Base-by-base conservation (phyloP, 2,329 filamentous ascomycete genomes). In the Purpureocillium lavendulum region DNA sequence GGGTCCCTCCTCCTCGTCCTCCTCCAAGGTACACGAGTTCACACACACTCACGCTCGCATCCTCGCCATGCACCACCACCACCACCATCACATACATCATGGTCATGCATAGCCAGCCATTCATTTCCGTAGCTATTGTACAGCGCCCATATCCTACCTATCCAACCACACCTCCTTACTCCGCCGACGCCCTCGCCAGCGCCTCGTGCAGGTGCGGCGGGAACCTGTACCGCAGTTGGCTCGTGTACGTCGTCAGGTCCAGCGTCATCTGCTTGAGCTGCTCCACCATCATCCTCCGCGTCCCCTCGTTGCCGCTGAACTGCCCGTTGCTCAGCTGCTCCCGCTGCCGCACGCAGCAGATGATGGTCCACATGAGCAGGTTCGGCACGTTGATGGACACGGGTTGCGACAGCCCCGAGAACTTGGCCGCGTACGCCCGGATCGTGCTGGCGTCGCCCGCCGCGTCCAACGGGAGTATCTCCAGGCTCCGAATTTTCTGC, bases 241-340 rank as follows among this genome's bases (percentile, higher is more conserved):
- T 90, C 13, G 88, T 90, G 68, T 95, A 97, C 12, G 92, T 84
- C 69, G 92, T 95, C 53, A 96, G 64, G 62, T 97, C 90, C 60
- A 88, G 80, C 30, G 86, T 88, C 67, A 85, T 87, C 59, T 84
- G 78, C 65, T 84, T 77, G 54, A 94, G 68, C 53, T 83, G 73
- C 42, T 83, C 79, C 38, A 82, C 79, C 63, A 87, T 74, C 59
- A 69, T 65, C 57, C 65, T 71, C 55, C 73, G 70, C 47, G 72
- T 82, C 40, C 75, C 75, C 54, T 80, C 78, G 60, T 83, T 82
- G 46, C 77, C 82, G 50, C 83, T 87, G 60, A 84, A 96, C 51
- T 82, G 76, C 21, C 82, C 80, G 42, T 71, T 74, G 40, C 75
- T 73, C 35, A 94, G 71, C 45, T 80, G 69, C 51, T 84, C 81